Base-by-base conservation (phyloP, 805 yeast species). In the Teunomyces barrocoloradensis region DNA sequence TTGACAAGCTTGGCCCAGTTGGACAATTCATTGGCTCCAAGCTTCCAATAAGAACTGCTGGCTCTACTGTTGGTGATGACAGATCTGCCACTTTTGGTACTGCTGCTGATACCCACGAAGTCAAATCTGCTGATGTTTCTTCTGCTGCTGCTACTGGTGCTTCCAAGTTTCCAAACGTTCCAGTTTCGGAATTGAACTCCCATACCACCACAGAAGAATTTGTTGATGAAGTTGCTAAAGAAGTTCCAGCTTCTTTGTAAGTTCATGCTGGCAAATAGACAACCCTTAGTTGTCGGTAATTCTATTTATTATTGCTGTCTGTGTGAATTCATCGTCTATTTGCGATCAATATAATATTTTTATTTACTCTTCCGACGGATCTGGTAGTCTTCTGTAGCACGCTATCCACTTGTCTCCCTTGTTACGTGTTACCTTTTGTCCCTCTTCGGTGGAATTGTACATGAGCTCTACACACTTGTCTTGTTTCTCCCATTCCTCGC, bases 381-480 rank as follows among this genome's bases (percentile, higher is more conserved):
- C 76, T 40, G 89, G 83, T 44, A 87, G 64, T 65, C 96, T 79
- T 66, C 73, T 80, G 64, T 83, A 91, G 61, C 98, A 94, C 17
- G 97, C 97, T 30, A 90, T 78, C 66, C 76, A 94, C 65, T 94
- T 94, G 53, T 73, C 75, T 27, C 99, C 99, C 36, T 85, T 78
- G 63, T 94, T 94, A 60, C 99, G 81, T 41, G 83, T 85, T 32
- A 94, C 99, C 68, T 94, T 94, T 70, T 94, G 91, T 49, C 99
- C 99, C 68, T 94, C 99, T 68, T 94, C 99, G 1, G 99, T 94
- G n/a, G 94, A 84, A 51, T 85, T 83, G 49, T 81, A 81, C 98
- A 94, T 94, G 43, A 89, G 80, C 51, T 78, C 69, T 18, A 91
- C 98, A 69, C 98, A 91, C 52, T 72, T 71, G 66, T 94, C 99